These are phyloP conservation scores for Hypoxylon sp. DNA, from an alignment of 2,329 filamentous ascomycete species.

Conservation along the genomic window DNA sequence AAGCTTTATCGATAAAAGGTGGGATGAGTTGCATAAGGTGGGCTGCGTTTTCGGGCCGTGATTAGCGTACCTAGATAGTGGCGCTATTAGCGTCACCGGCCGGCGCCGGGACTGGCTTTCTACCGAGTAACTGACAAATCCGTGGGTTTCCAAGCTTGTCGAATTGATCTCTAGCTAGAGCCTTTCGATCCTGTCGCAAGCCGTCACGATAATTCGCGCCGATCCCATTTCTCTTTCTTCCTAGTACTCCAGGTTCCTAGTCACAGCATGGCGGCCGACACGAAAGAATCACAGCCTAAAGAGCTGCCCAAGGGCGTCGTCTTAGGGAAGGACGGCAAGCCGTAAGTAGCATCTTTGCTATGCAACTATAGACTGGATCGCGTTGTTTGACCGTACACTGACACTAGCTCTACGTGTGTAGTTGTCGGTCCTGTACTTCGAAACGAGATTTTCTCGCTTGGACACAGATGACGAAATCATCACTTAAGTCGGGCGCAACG, in stretches of 20 bases:
- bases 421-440: conserved; percentile 80
- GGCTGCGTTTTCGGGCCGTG: conserved; percentile 33
- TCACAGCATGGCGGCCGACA: conserved; percentile 58
- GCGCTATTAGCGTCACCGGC: conserved; percentile 42
- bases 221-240: conserved; percentile 21
- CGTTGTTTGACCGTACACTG: conserved; percentile 12
- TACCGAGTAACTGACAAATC: conserved; percentile 50
- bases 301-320: conserved; percentile 79
- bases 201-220: conserved; percentile 27
- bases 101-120: conserved; percentile 40
- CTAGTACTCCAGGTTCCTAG: conserved; percentile 17
- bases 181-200: conserved; percentile 42
- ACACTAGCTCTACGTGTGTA: conserved; percentile 54
- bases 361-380: background rate
- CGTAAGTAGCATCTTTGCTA: conserved; percentile 71
- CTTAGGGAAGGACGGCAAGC: conserved; percentile 85
- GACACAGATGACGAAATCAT: conserved; percentile 66
- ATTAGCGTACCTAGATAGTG: conserved; percentile 26
- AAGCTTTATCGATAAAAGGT: conserved; percentile 55
- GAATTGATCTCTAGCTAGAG: conserved; percentile 24
- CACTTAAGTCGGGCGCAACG: conserved; percentile 57
- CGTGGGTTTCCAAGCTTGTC: conserved; percentile 25
- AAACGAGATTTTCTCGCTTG: conserved; percentile 73
- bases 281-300: conserved; percentile 50
- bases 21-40: conserved; percentile 7